Evolutionary conservation across 225 moss, liverwort and hornwort genomes (phyloP).

Genomic region (Marchantia paleacea): DNA sequence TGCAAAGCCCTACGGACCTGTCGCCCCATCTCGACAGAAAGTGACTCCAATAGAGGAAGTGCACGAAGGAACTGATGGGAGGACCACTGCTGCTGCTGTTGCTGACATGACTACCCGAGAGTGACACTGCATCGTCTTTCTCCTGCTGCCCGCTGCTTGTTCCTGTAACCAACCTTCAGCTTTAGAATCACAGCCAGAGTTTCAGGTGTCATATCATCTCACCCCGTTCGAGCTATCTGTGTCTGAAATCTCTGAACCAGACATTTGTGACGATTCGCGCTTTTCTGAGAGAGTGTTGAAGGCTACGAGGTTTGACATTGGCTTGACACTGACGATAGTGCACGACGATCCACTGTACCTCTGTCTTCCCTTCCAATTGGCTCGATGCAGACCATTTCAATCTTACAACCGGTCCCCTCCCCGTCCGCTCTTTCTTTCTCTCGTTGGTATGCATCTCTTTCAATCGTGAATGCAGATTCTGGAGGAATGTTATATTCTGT

Average conservation of each 20-base stretch:
- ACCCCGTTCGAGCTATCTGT: background rate
- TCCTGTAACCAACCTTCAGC: background rate
- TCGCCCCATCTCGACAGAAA: slow-evolving; percentile 51
- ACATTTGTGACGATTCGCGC: background rate
- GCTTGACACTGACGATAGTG: background rate
- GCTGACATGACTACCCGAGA: background rate
- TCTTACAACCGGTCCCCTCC: background rate
- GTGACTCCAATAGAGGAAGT: slow-evolving; percentile 45
- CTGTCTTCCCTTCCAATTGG: background rate
- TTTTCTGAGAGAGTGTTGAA: background rate
- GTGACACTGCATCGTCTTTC: background rate
- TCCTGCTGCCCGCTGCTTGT: background rate
- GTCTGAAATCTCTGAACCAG: background rate
- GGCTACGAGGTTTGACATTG: background rate
- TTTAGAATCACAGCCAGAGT: background rate
- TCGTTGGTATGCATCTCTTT: background rate
- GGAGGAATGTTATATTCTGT: too few species aligned
- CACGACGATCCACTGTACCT: slow-evolving; percentile 12
- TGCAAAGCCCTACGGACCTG: slow-evolving; percentile 28
- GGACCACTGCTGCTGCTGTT: background rate
- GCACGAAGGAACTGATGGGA: slow-evolving; percentile 14
- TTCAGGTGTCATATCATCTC: background rate
- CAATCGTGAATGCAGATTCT: too few species aligned
- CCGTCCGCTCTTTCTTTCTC: background rate
- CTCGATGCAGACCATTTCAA: background rate